Base-by-base conservation (phyloP, 1,139 yeast genomes). In the Debaryomyces fabryi region DNA sequence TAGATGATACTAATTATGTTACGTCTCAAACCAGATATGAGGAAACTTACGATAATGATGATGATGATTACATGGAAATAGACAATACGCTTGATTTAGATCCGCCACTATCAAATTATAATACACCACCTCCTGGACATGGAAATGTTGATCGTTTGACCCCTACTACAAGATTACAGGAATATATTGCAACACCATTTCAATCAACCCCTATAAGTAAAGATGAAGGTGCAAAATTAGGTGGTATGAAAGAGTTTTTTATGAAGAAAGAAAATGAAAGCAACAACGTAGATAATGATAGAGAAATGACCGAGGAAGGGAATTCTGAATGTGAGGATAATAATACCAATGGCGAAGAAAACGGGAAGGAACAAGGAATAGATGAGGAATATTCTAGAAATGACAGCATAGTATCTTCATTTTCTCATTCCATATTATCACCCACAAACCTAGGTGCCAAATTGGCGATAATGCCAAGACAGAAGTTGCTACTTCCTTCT, bases 401-500 rank as follows among this genome's bases (percentile, higher is more conserved):
- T 38, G 46, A 54, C 1, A 57, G 59, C 23, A 50, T 57, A 44
- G 58, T 58, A n/a, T 58, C 63, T 9, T 56, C 63, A 3, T 47
- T 60, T 25, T 57, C 62, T 41, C 64, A 39, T 50, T 60, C 35
- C 6, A 49, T 64, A 6, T 53, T 64, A 10, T 71, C 74, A 33
- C 78, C 78, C 3, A 73, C 78, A 1, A 58, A 57, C 38, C 53
- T 72, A 12, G 78, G 78, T 0, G 77, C 77, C n/a, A 64, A 65
- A 51, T 55, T 69, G 46, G 78, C 78, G 1, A 51, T 70, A 42
- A 21, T 36, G 21, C 58, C 63, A 23, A 62, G 57, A 18, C 65
- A 62, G 29, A 51, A 54, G 44, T 52, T 68, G 36, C 52, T 69
- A n/a, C 62, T 69, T 50, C 61, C 65, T 8, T 64, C 49, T 4